Percentiles rank a stretch among this genome's conserved stretches.
Conservation (phyloP, 176 grass and related monocot species). For the Ensete ventricosum region DNA sequence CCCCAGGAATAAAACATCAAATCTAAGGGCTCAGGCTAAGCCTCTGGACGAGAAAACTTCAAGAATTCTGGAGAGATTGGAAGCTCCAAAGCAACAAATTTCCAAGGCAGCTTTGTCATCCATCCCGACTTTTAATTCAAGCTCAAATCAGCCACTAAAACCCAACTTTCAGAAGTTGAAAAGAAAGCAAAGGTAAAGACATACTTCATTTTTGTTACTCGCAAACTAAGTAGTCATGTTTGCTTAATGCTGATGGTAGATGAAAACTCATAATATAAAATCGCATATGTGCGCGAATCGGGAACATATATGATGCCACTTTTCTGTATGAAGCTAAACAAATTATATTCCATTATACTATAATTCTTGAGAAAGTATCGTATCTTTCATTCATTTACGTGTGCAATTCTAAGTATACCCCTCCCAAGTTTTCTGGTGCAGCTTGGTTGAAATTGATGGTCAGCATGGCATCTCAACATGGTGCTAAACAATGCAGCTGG, state of each 20-base stretch:
- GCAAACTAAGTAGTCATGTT: neutral
- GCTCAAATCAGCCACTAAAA: slow-evolving; percentile 47
- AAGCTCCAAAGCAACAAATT: slow-evolving; percentile 62
- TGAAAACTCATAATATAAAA: neutral
- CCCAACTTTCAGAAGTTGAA: slow-evolving; percentile 55
- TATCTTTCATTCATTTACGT: too few relatives aligned
- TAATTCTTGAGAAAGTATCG: too few relatives aligned
- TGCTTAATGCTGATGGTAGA: neutral
- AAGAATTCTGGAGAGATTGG: slow-evolving; percentile 79
- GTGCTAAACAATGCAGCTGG: too few relatives aligned
- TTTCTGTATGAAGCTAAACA: too few relatives aligned
- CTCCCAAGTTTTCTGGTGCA: too few relatives aligned
- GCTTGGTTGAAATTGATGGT: too few relatives aligned
- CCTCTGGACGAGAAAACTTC: slow-evolving; percentile 69
- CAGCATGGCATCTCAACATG: too few relatives aligned
- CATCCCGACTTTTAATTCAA: slow-evolving; percentile 32
- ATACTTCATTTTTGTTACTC: neutral
- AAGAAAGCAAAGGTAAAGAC: slow-evolving; percentile 25
- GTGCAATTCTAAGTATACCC: too few relatives aligned
- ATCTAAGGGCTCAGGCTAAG: slow-evolving; percentile 30
- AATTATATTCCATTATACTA: too few relatives aligned
- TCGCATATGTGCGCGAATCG: too few relatives aligned
- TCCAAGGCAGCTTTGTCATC: slow-evolving; percentile 16
- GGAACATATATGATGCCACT: too few relatives aligned
- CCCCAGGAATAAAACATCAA: slow-evolving; percentile 18